Evolutionary conservation across 2,329 filamentous ascomycete genomes (phyloP).

Genomic region (Fusarium sp.): DNA sequence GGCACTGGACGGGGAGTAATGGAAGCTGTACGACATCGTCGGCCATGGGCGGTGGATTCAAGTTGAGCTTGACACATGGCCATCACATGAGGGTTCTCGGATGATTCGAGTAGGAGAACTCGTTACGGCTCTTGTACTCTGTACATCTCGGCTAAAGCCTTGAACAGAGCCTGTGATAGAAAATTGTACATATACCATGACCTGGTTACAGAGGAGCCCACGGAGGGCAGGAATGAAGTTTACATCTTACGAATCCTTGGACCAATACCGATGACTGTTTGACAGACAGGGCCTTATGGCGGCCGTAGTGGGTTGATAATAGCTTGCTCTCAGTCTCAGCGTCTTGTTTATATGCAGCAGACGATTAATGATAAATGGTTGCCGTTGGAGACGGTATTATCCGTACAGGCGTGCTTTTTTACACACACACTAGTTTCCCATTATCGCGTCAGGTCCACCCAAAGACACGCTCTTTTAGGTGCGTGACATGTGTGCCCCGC

Average conservation of each 20-base stretch:
- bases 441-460: constrained; percentile 29
- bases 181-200: constrained; percentile 60
- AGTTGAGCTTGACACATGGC: constrained; percentile 47
- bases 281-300: neutral
- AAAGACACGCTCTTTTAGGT: constrained; percentile 23
- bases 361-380: constrained; percentile 32
- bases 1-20: constrained; percentile 47
- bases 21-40: constrained; percentile 38
- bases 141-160: constrained; percentile 44
- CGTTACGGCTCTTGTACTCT: constrained; percentile 28
- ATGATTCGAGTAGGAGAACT: constrained; percentile 37
- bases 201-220: constrained; percentile 51
- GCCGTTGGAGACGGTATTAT: constrained; percentile 36
- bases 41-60: constrained; percentile 35
- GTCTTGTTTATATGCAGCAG: constrained; percentile 10
- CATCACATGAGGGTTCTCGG: constrained; percentile 35
- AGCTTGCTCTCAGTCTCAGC: neutral
- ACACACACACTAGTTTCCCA: constrained; percentile 13
- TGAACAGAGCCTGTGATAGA: constrained; percentile 50
- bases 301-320: neutral
- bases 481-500: constrained; percentile 24
- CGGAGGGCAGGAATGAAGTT: constrained; percentile 51
- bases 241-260: constrained; percentile 32
- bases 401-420: constrained; percentile 8
- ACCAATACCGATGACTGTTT: constrained; percentile 12